Evolutionary conservation across 2,329 filamentous ascomycete genomes (phyloP).

Genomic region (Zalaria sp.): DNA sequence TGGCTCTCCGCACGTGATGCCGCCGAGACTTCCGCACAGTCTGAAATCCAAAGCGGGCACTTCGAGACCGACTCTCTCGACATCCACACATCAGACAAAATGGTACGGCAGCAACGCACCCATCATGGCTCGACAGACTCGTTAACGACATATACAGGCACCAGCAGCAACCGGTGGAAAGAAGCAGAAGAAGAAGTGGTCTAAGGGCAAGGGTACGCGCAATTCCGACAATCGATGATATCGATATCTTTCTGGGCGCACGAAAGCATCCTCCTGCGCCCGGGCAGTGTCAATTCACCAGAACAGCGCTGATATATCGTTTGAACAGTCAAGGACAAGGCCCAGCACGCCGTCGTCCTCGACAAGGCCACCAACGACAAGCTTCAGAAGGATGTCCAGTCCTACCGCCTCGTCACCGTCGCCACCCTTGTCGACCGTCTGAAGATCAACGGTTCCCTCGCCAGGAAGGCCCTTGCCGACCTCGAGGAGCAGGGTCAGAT

Average conservation of each 20-base stretch:
- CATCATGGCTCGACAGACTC: constrained; percentile 1
- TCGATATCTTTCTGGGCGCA: too few relatives aligned
- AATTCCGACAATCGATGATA: constrained; percentile 3
- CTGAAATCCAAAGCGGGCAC: too few relatives aligned
- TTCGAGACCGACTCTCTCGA: neutral
- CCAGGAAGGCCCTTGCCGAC: constrained; percentile 75
- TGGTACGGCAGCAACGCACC: constrained; percentile 18
- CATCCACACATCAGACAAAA: constrained; percentile 25
- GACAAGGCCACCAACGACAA: constrained; percentile 96
- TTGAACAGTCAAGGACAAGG: constrained; percentile 96
- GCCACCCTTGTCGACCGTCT: constrained; percentile 97
- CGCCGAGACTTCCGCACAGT: too few relatives aligned
- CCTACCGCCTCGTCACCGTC: constrained; percentile 98
- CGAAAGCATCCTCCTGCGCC: too few relatives aligned
- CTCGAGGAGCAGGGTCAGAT: constrained; percentile 97
- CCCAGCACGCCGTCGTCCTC: constrained; percentile 96
- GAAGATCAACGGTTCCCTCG: constrained; percentile 99
- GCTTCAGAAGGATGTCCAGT: constrained; percentile 99
- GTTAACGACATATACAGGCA: constrained; percentile 19
- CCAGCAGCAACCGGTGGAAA: constrained; percentile 52
- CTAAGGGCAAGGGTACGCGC: constrained; percentile 34
- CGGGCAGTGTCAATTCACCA: constrained; percentile 1
- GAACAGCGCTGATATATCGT: constrained; percentile 10
- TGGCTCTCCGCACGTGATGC: neutral
- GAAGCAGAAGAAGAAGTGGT: constrained; percentile 78